Evolutionary conservation across 192 early-diverging fungal genomes (phyloP).

Genomic region (Coemansia aciculifera): DNA sequence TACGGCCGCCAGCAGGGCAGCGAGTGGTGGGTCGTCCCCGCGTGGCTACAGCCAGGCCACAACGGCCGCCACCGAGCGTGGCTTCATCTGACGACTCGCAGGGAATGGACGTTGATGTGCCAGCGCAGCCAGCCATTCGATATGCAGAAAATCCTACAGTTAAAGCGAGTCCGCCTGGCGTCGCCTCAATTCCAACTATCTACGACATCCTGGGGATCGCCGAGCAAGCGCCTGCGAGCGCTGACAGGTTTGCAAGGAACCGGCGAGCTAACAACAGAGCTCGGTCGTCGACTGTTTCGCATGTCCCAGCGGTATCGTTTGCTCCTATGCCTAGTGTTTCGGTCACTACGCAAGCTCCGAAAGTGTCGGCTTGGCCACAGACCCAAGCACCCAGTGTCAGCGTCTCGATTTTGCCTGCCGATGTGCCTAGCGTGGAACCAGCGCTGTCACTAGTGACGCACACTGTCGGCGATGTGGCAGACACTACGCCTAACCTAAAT

Average conservation of each 20-base stretch:
- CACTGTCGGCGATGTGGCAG: background rate
- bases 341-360: background rate
- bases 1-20: background rate
- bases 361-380: background rate
- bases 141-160: background rate
- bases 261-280: background rate
- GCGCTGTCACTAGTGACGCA: background rate
- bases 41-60: background rate
- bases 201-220: conserved; percentile 44
- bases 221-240: conserved; percentile 17
- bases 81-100: background rate
- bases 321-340: background rate
- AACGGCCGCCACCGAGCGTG: background rate
- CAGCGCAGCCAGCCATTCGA: background rate
- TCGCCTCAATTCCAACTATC: conserved; percentile 28
- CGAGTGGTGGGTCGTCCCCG: background rate
- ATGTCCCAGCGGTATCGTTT: background rate
- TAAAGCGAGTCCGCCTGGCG: background rate
- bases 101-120: conserved; percentile 11
- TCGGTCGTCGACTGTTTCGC: background rate
- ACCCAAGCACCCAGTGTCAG: background rate
- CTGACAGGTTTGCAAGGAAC: background rate
- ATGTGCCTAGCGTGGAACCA: background rate
- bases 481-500: background rate
- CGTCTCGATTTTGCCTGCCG: background rate